Evolutionary conservation across 257 asterid species (phyloP).

Genomic region (Catharanthus roseus): DNA sequence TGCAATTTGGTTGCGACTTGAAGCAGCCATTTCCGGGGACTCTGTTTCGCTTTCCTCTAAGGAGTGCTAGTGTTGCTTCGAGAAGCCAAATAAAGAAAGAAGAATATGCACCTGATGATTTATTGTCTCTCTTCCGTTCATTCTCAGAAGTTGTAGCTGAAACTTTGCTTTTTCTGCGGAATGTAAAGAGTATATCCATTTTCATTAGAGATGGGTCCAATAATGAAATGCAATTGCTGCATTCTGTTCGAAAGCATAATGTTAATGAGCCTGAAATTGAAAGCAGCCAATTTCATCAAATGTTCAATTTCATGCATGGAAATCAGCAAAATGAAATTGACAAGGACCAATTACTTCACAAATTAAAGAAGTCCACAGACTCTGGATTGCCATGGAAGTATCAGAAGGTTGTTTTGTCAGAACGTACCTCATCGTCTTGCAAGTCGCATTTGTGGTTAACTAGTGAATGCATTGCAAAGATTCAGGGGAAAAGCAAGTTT

Average conservation of each 20-base stretch:
- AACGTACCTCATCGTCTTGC: constrained; percentile 52
- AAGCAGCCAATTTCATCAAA: constrained; percentile 53
- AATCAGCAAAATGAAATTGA: constrained; percentile 47
- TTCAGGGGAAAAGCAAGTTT: constrained; percentile 38
- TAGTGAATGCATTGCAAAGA: constrained; percentile 67
- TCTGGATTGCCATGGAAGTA: constrained; percentile 70
- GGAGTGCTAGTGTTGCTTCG: constrained; percentile 67
- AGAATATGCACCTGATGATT: constrained; percentile 74
- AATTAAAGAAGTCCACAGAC: constrained; percentile 52
- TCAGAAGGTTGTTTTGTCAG: constrained; percentile 81
- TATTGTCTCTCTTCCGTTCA: constrained; percentile 70
- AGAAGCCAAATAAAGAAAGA: constrained; percentile 93
- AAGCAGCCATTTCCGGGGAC: constrained; percentile 84
- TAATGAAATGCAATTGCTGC: constrained; percentile 81
- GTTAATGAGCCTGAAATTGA: constrained; percentile 55
- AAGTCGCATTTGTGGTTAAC: constrained; percentile 75
- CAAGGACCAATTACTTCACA: constrained; percentile 61
- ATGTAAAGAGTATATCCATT: constrained; percentile 70
- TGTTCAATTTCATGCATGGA: constrained; percentile 61
- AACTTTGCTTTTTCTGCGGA: constrained; percentile 76
- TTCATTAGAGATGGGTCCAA: constrained; percentile 75
- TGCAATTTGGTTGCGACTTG: constrained; percentile 89
- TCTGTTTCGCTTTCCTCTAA: constrained; percentile 88
- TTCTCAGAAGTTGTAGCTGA: constrained; percentile 77
- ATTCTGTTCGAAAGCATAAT: constrained; percentile 60